These are phyloP conservation scores for Penicillium maclennaniae DNA, from an alignment of 495 filamentous ascomycete species.

Conservation along the genomic window DNA sequence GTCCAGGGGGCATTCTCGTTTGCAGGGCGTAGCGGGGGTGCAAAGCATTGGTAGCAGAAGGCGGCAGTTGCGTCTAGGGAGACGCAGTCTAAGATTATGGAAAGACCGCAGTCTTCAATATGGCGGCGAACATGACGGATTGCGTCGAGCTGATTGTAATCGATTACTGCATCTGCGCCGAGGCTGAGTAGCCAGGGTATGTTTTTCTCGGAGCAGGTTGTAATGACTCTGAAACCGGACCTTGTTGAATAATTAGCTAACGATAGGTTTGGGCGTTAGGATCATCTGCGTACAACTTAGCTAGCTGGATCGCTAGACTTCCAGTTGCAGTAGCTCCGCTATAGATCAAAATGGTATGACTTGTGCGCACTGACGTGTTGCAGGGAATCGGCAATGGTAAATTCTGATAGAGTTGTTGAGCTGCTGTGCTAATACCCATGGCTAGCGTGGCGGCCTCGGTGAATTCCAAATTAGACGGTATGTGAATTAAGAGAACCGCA, in stretches of 20 bases:
- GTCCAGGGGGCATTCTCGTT: not conserved
- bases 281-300: not conserved
- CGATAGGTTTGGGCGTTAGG: too few species aligned
- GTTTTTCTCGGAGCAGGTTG: conserved; percentile 44
- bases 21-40: not conserved
- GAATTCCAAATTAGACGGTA: not conserved
- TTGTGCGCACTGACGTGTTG: not conserved
- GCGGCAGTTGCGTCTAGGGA: not conserved
- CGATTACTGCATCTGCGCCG: conserved; percentile 22
- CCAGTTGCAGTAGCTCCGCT: not conserved
- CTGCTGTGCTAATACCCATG: conserved; percentile 5
- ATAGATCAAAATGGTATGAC: not conserved
- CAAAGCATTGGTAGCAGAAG: not conserved
- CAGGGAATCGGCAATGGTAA: not conserved
- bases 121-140: not conserved
- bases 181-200: conserved; percentile 42
- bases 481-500: not conserved
- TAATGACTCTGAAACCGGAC: not conserved
- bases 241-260: not conserved
- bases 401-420: conserved; percentile 1
- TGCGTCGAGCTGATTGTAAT: not conserved
- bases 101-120: not conserved
- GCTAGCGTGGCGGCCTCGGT: not conserved
- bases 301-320: not conserved
- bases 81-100: not conserved